Evolutionary conservation across 208 protist species (phyloP), one percentile per base, ranked within the genome.

Genomic region (Leishmania amazonensis): DNA sequence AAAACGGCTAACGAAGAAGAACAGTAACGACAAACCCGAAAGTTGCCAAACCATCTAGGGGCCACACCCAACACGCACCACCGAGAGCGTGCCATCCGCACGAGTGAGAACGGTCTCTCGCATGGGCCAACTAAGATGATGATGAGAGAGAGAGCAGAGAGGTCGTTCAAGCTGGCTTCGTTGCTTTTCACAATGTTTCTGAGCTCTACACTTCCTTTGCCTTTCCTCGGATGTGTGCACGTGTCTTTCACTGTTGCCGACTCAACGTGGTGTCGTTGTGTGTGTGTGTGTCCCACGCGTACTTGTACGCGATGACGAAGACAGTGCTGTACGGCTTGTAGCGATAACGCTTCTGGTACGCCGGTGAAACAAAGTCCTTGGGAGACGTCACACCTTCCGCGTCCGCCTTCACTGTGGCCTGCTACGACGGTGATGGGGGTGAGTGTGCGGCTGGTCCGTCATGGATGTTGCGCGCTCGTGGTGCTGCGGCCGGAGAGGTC

Each of bases 261-360:
- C 57, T n/a, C 24, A 9, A 62, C 8, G 57, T n/a, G 57, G 9
- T 62, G 5, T 57, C 1, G 3, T 0, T 28, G 51, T 54, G 13
- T 17, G 49, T 7, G 13, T 28, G 8, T 49, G 40, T 45, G 17
- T 40, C 51, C 77, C 28, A 82, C 2, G 35, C 78, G 75, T 73
- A 82, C 76, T 90, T 67, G 72, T 89, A 89, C 42, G 85, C 83
- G 76, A 89, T 78, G 40, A 85, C 83, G 64, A 81, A 81, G 62
- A 51, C 70, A 42, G 85, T 84, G 86, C 85, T 92, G 85, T 95
- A 94, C 24, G 91, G 90, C 80, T 96, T 86, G 87, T 95, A 83
- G 81, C 91, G 92, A 86, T 89, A 96, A 53, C 90, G 88, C 6
- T 83, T 84, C 17, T 92, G 87, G 87, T 94, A 93, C 21, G 87